Evolutionary conservation across 345 rosid species (phyloP), one percentile per base, ranked within the genome.

Genomic region (Eucalyptus regnans): DNA sequence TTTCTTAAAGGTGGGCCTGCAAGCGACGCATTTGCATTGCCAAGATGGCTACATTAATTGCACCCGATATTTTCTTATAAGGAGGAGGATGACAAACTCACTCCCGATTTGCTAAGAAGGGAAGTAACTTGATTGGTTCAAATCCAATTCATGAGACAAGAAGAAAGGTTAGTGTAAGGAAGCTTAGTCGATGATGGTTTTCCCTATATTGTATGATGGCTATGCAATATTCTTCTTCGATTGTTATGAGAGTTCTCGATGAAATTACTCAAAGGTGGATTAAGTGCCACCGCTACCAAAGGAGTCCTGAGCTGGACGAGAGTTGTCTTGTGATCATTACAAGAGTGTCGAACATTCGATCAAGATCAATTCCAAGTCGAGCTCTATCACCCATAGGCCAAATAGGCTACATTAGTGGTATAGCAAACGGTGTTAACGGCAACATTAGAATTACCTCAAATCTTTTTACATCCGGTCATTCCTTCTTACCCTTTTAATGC

Each of bases 341-440:
- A 5, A 68, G 13, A 33, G 12, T 6, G 2, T 33, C 2, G 1
- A 1, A 5, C 13, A 22, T 71, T 17, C 11, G 3, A 33, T 29
- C 44, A 1, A 71, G 44, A 71, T 71, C 13, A 20, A 1, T 71
- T 71, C 83, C 27, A 33, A 31, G 80, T 17, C 7, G 12, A 37
- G 14, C 27, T 68, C 7, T 33, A 17, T 71, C 25, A 37, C 25
- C 12, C 44, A 3, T 17, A 12, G 13, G 27, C 25, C 46, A 33
- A 33, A 17, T 71, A 17, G 7, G 22, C 27, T 10, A 4, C 48
- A 18, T 22, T 37, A 9, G 22, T 17, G 44, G 43, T 10, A 9
- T 20, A 5, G 14, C 7, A 10, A 76, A 76, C 0, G 27, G 14
- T 37, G 12, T 31, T 17, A 31, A 5, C 1, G 0, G 12, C 22